These are phyloP conservation scores for Alternaria viburni DNA, from an alignment of 2,329 filamentous ascomycete genomes.

Conservation along the genomic window DNA sequence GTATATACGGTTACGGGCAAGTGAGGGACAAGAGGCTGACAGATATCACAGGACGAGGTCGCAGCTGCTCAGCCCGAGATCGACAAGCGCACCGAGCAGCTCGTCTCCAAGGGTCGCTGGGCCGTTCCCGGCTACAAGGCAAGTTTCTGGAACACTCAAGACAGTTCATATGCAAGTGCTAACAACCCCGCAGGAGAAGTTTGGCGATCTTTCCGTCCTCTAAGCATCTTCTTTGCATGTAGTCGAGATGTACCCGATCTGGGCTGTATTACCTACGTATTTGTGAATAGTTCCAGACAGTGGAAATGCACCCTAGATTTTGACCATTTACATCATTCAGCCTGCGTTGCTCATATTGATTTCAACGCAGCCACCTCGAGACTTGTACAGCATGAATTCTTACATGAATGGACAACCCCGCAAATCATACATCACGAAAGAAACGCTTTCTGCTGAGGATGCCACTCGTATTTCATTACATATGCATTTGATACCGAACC, in stretches of 20 bases:
- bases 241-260: conserved; percentile 39
- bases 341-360: neutral
- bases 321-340: conserved; percentile 3
- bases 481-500: neutral
- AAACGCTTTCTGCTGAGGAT: neutral
- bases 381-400: neutral
- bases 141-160: conserved; percentile 47
- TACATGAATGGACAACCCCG: neutral
- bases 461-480: neutral
- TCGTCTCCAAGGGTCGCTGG: conserved; percentile 98
- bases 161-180: conserved; percentile 44
- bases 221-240: conserved; percentile 61
- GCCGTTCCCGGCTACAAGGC: conserved; percentile 99
- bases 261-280: conserved; percentile 49
- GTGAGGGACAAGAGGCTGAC: conserved; percentile 22
- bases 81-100: conserved; percentile 92
- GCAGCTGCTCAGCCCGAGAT: conserved; percentile 93
- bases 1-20: conserved; percentile 53
- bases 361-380: neutral
- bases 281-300: conserved; percentile 48
- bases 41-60: conserved; percentile 80
- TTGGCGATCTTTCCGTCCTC: conserved; percentile 93
- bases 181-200: conserved; percentile 81
- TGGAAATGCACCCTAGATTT: conserved; percentile 38
- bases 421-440: neutral